Percentiles rank a stretch among this genome's conserved stretches.
Evolutionary conservation across 169 alveolate species (phyloP).

Genomic region (Hepatocystis sp.): DNA sequence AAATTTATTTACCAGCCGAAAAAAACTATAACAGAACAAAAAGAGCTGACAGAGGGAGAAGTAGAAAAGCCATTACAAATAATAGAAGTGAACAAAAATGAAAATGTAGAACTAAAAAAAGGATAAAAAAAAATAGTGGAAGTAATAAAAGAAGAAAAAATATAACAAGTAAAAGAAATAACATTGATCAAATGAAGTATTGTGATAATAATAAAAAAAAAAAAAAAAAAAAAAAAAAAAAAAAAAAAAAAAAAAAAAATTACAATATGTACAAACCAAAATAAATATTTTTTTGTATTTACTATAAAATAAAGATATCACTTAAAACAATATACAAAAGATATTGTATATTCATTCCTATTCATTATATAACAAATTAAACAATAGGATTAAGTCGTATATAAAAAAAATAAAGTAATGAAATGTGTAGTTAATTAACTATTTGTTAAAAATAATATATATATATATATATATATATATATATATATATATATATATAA

Average conservation of each 20-base stretch:
- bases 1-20: constrained; percentile 10
- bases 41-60: not conserved
- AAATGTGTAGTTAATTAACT: not conserved
- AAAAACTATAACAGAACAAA: constrained; percentile 1
- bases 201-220: not conserved
- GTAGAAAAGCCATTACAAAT: not conserved
- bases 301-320: no score
- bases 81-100: not conserved
- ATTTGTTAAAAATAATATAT: not conserved
- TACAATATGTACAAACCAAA: no score
- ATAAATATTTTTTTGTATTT: no score
- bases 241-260: not conserved
- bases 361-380: no score
- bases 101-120: not conserved
- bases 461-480: not conserved
- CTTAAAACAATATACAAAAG: no score
- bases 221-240: not conserved
- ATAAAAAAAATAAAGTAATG: not conserved
- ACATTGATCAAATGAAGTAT: no score
- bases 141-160: no score
- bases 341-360: no score
- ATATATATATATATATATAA: constrained; percentile 5
- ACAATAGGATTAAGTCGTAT: not conserved
- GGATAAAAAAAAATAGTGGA: not conserved
- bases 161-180: no score